These are phyloP conservation scores for Tetrapisispora pingtungensis DNA, from an alignment of 805 yeast genomes.

Conservation along the genomic window DNA sequence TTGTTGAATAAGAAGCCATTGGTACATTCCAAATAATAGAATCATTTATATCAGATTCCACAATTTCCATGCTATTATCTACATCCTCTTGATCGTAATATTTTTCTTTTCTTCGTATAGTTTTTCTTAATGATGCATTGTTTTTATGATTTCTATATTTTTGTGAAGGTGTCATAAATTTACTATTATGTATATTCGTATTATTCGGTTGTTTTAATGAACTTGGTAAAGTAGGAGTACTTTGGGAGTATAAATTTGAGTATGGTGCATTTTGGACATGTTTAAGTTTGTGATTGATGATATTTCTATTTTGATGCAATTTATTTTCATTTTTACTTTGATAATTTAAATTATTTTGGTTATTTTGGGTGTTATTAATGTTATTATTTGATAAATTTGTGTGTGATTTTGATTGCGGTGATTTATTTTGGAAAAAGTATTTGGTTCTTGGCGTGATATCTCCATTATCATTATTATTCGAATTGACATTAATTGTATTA, in stretches of 20 bases:
- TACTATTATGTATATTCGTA: background rate
- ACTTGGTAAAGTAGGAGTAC: slow-evolving; percentile 4
- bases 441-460: background rate
- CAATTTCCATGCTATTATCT: slow-evolving; percentile 7
- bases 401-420: background rate
- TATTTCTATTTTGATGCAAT: background rate
- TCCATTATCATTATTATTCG: background rate
- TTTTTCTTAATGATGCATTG: slow-evolving; percentile 22
- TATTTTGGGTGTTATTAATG: background rate
- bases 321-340: background rate
- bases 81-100: slow-evolving; percentile 28
- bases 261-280: background rate
- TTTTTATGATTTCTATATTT: slow-evolving; percentile 30
- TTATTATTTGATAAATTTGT: background rate
- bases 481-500: background rate
- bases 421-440: slow-evolving; percentile 1
- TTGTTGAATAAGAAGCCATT: slow-evolving; percentile 32
- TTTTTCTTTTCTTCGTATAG: slow-evolving; percentile 27
- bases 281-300: background rate
- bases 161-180: slow-evolving; percentile 32
- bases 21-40: slow-evolving; percentile 45
- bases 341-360: background rate
- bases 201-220: slow-evolving; percentile 10
- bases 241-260: background rate
- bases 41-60: slow-evolving; percentile 31